These are phyloP conservation scores for Sedum album DNA, from an alignment of 164 flowering plant species.

Conservation along the genomic window DNA sequence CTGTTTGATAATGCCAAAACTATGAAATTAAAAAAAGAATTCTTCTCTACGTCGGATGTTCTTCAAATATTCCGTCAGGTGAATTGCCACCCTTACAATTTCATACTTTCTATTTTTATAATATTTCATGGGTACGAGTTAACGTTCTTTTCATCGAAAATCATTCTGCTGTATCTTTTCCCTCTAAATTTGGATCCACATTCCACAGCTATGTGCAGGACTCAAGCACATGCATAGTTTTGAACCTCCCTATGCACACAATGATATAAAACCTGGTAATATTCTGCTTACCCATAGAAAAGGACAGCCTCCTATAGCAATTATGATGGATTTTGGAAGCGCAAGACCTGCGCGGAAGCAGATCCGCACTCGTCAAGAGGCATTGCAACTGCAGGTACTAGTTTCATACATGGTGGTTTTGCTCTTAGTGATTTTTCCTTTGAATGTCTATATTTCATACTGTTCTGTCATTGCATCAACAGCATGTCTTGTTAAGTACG, in stretches of 20 bases:
- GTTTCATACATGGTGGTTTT: background rate
- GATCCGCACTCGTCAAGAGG: constrained; percentile 81
- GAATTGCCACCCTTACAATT: constrained; percentile 4
- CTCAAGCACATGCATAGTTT: constrained; percentile 88
- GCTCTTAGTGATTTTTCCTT: background rate
- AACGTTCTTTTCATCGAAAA: background rate
- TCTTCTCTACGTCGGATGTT: constrained; percentile 69
- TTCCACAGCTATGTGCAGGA: constrained; percentile 89
- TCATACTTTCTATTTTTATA: background rate
- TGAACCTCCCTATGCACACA: constrained; percentile 93
- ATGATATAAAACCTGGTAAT: constrained; percentile 97
- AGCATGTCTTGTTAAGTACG: background rate
- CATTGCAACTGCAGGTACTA: constrained; percentile 80
- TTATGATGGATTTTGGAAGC: constrained; percentile 96
- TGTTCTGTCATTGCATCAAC: background rate
- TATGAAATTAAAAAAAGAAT: constrained; percentile 76
- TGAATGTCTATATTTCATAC: background rate
- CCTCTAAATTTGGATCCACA: constrained; percentile 8
- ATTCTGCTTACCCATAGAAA: constrained; percentile 76
- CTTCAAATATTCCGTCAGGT: constrained; percentile 96
- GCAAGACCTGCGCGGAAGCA: constrained; percentile 82
- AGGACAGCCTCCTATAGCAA: constrained; percentile 80
- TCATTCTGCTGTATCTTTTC: background rate
- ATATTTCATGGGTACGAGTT: background rate
- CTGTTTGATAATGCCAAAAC: constrained; percentile 61